phyloP scores from a whole-genome alignment of 225 moss, liverwort and hornwort genomes.

The Polytrichum commune region DNA sequence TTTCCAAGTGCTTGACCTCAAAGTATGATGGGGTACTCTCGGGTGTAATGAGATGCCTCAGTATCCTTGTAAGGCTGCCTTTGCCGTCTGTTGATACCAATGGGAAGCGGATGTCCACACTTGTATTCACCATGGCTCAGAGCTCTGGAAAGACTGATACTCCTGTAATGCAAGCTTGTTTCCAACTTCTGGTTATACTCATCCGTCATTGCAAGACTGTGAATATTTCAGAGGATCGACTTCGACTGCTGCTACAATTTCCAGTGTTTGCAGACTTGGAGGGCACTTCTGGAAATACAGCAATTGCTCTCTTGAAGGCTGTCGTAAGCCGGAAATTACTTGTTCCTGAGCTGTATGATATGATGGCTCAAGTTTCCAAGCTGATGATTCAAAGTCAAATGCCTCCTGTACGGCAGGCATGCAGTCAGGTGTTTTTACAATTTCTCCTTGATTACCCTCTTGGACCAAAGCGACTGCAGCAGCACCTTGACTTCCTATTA shows the following conservation, averaged over 20 bases:
- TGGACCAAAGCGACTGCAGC: constrained; percentile 79
- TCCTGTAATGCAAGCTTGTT: constrained; percentile 81
- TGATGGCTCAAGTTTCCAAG: constrained; percentile 78
- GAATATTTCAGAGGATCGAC: constrained; percentile 69
- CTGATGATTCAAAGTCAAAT: constrained; percentile 86
- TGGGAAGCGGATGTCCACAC: constrained; percentile 58
- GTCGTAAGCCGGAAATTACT: constrained; percentile 81
- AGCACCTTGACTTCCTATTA: constrained; percentile 87
- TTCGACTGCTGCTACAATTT: constrained; percentile 71
- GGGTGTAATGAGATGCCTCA: constrained; percentile 67
- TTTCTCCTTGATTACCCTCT: constrained; percentile 93
- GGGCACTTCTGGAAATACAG: constrained; percentile 68
- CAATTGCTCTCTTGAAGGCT: constrained; percentile 79
- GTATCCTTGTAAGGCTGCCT: constrained; percentile 71
- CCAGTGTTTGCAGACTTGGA: constrained; percentile 91
- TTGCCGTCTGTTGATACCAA: constrained; percentile 64
- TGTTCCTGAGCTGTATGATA: constrained; percentile 95
- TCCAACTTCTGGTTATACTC: constrained; percentile 74
- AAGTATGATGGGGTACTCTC: constrained; percentile 82
- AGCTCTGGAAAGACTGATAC: constrained; percentile 69
- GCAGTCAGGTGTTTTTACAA: constrained; percentile 84
- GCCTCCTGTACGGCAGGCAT: constrained; percentile 67
- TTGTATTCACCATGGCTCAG: constrained; percentile 71
- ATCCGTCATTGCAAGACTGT: constrained; percentile 78
- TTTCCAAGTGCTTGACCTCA: constrained; percentile 69